phyloP scores from a whole-genome alignment of 2,329 filamentous ascomycete genomes.

The Apiospora pterosperma region DNA sequence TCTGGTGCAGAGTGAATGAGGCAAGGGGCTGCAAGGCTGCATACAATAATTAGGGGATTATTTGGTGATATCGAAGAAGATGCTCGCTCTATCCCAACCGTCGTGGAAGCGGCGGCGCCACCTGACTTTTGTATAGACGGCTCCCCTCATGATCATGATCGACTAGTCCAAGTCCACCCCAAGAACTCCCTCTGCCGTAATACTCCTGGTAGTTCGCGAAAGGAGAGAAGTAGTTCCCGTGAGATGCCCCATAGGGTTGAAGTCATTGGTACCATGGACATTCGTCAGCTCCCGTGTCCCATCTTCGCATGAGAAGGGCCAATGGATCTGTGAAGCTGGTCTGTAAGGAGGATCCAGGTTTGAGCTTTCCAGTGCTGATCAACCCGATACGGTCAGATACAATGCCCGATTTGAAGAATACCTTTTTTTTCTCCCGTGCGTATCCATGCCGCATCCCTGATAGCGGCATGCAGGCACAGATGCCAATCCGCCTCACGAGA shows the following conservation, averaged over 20 bases:
- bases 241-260: neutral
- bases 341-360: neutral
- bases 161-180: too few species aligned
- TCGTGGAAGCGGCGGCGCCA: neutral
- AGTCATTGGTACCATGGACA: neutral
- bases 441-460: neutral
- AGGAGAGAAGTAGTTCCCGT: neutral
- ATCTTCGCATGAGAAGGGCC: neutral
- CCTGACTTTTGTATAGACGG: constrained; percentile 2
- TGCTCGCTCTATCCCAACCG: neutral
- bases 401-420: neutral
- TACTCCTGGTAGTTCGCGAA: neutral
- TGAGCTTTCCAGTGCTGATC: neutral
- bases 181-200: too few species aligned
- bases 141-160: neutral
- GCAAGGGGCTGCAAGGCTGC: neutral
- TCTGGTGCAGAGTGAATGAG: constrained; percentile 5
- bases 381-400: neutral
- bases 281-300: neutral
- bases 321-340: neutral
- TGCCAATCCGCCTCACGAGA: neutral
- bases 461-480: neutral
- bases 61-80: neutral
- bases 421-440: neutral
- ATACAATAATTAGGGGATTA: neutral